These are phyloP conservation scores for Ophiostoma piceae DNA, from an alignment of 2,329 filamentous ascomycete genomes.

Conservation along the genomic window DNA sequence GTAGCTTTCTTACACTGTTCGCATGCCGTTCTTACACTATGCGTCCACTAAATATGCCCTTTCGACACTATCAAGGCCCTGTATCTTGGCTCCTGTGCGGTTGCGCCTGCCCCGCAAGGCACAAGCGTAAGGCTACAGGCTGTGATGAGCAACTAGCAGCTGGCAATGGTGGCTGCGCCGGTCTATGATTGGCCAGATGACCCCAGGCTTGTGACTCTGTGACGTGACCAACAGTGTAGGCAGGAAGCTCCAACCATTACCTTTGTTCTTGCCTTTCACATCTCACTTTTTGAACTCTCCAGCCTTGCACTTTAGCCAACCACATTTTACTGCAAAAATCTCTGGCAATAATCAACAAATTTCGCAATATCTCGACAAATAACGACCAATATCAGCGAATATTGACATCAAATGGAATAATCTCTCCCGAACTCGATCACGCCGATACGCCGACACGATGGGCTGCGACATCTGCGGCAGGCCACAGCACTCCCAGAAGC, in stretches of 20 bases:
- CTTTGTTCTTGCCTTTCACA: background rate
- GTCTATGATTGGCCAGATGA: constrained; percentile 19
- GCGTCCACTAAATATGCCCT: background rate
- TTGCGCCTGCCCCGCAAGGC: constrained; percentile 5
- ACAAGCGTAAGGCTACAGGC: constrained; percentile 6
- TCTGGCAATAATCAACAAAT: background rate
- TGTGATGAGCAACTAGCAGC: background rate
- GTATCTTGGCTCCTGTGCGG: background rate
- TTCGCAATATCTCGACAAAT: background rate
- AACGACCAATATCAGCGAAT: background rate
- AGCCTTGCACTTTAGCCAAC: constrained; percentile 4
- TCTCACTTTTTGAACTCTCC: background rate
- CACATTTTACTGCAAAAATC: background rate
- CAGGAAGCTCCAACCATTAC: constrained; percentile 10
- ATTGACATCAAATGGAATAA: background rate
- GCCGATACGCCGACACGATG: constrained; percentile 40
- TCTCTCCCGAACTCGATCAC: background rate
- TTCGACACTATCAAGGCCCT: background rate
- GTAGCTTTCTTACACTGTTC: background rate
- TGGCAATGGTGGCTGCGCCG: constrained; percentile 7
- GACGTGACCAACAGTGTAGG: constrained; percentile 21
- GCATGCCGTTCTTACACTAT: background rate
- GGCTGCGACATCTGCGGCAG: constrained; percentile 64
- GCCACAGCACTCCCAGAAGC: constrained; percentile 47
- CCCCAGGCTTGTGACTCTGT: constrained; percentile 20